Evolutionary conservation across 1,284 basidiomycete genomes (phyloP).

Genomic region (Heterobasidion irregulare): DNA sequence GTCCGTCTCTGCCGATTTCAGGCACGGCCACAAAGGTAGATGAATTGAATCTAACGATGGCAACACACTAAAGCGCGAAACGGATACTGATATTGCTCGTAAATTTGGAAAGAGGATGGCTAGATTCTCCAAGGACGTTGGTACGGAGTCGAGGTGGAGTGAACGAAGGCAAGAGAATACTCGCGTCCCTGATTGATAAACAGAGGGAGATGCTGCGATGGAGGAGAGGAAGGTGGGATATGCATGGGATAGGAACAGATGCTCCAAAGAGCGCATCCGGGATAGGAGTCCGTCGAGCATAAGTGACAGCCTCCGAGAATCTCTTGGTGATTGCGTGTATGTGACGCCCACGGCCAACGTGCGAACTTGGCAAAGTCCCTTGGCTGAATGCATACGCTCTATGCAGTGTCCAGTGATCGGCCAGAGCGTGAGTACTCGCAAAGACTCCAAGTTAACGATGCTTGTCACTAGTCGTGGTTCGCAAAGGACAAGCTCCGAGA

Average conservation of each 20-base stretch:
- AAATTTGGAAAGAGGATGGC: neutral
- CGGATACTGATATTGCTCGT: neutral
- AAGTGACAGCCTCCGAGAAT: neutral
- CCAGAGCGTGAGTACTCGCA: neutral
- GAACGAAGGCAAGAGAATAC: neutral
- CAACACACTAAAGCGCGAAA: neutral
- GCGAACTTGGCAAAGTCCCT: neutral
- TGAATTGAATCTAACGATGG: neutral
- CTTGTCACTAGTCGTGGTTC: neutral
- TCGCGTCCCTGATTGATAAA: neutral
- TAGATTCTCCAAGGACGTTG: neutral
- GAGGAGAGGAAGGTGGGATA: neutral
- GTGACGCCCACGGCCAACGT: neutral
- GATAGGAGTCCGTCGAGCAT: neutral
- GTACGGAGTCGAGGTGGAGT: neutral
- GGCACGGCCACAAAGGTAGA: neutral
- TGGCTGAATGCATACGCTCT: neutral
- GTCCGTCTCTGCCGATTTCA: neutral
- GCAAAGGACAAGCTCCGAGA: neutral
- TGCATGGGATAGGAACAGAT: neutral
- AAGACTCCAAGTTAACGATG: neutral
- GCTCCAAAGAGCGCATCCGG: neutral
- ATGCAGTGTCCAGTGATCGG: neutral
- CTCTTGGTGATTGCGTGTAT: neutral
- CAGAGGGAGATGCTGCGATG: neutral